Base-by-base conservation (phyloP, 1,284 basidiomycete species). In the Leccinum subrobustum region DNA sequence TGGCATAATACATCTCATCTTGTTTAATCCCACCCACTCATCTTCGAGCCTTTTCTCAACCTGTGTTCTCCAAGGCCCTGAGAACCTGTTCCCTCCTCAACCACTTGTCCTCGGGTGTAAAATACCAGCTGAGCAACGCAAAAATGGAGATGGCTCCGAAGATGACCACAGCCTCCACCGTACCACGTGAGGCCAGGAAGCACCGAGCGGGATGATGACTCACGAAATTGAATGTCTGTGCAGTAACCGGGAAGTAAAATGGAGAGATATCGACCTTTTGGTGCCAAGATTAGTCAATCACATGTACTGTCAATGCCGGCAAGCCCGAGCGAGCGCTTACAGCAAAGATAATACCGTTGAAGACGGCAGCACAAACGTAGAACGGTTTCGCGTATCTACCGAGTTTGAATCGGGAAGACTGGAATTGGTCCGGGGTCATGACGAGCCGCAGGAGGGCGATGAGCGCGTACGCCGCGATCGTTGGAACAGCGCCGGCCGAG, bases 381-480 rank as follows among this genome's bases (percentile, higher is more conserved):
- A 91, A 89, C 3, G 84, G 82, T 61, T 81, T 85, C 9, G 83
- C 80, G 66, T 83, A 86, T 59, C 74, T 80, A 3, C 92, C 91
- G 33, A 92, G 79, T 60, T 78, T 82, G 75, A 90, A 93, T 64
- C 84, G 83, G 16, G 90, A 90, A 16, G 80, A 76, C 64, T 83
- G 83, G 77, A 94, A 93, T 48, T 81, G 76, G 66, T 89, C 74
- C n/a, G 88, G 90, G 0, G 92, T 94, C 80, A 87, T 81, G 31
- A 83, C 83, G 20, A 93, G 74, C 47, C 92, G 82, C 42, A 92
- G 79, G 7, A 90, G 69, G 1, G 88, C 83, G 60, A 94, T 93
- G 42, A 93, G 77, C 0, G 86, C 89, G 71, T 95, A 93, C 12
- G 92, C 88, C 0, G 92, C 91, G 60, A 92, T 91, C 1, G 89